Evolutionary conservation across 2,329 filamentous ascomycete genomes (phyloP).

Genomic region (Penicillium sp.): DNA sequence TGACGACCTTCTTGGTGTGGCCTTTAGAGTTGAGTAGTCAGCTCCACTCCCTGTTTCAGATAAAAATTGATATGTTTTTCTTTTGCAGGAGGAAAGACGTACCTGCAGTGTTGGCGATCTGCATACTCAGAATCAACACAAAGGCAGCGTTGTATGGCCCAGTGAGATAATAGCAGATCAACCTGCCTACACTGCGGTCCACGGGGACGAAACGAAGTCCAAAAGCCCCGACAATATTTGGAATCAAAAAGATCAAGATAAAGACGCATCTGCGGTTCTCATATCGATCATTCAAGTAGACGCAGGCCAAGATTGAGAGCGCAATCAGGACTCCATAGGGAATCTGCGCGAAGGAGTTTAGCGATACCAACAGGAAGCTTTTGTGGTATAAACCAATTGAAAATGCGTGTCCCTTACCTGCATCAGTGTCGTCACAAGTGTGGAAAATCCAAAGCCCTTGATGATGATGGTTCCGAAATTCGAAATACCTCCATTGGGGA

Average conservation of each 20-base stretch:
- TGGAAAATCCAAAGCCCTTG: conserved; percentile 51
- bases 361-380: neutral
- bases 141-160: conserved; percentile 52
- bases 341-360: conserved; percentile 26
- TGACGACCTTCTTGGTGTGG: conserved; percentile 59
- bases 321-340: conserved; percentile 47
- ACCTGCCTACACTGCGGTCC: conserved; percentile 47
- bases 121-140: conserved; percentile 45
- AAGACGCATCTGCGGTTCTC: conserved; percentile 48
- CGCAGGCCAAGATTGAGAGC: conserved; percentile 46
- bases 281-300: conserved; percentile 45
- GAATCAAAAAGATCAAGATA: conserved; percentile 52
- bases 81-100: neutral
- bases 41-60: no score
- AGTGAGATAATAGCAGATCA: conserved; percentile 55
- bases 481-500: conserved; percentile 52
- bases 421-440: conserved; percentile 50
- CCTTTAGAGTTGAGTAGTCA: conserved; percentile 28
- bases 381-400: no score
- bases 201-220: conserved; percentile 51
- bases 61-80: no score
- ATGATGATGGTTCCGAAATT: conserved; percentile 58
- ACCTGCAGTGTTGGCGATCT: conserved; percentile 42
- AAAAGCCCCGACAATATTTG: conserved; percentile 54
- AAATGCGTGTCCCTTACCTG: conserved; percentile 27